Percentiles rank a stretch among this genome's conserved stretches.
Evolutionary conservation across 2,329 filamentous ascomycete species (phyloP).

Genomic region (Xylaria polymorpha): DNA sequence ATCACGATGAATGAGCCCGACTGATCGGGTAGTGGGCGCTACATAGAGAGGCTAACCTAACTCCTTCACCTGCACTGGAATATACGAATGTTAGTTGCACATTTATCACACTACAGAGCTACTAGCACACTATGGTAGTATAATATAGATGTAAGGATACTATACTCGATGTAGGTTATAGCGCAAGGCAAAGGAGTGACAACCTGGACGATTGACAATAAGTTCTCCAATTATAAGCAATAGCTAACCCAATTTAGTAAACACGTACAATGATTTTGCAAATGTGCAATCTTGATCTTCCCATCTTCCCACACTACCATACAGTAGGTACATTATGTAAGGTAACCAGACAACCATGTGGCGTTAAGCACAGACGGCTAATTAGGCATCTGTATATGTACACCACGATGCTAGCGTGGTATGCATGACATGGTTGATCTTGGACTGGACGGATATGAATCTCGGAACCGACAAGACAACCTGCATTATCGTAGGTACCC

Average conservation of each 20-base stretch:
- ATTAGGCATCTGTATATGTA: slow-evolving; percentile 1
- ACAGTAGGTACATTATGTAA: background rate
- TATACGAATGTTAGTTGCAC: background rate
- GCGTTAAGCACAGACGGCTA: slow-evolving; percentile 12
- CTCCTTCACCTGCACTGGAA: background rate
- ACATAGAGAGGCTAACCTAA: background rate
- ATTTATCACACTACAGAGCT: background rate
- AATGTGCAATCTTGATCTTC: slow-evolving; percentile 13
- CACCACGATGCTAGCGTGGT: background rate
- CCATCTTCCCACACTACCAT: background rate
- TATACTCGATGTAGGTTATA: background rate
- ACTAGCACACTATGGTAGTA: too few species aligned
- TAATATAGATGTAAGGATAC: background rate
- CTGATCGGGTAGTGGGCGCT: slow-evolving; percentile 2
- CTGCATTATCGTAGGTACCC: background rate
- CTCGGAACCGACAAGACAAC: slow-evolving; percentile 19
- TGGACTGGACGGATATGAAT: background rate
- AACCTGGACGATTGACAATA: slow-evolving; percentile 1
- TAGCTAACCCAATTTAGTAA: slow-evolving; percentile 4
- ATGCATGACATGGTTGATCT: slow-evolving; percentile 27
- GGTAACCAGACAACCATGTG: slow-evolving; percentile 22
- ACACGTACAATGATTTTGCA: slow-evolving; percentile 2
- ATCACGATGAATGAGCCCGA: slow-evolving; percentile 3
- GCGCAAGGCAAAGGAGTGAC: slow-evolving; percentile 4
- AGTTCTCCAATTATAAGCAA: background rate